Base-by-base conservation (phyloP, 2,329 filamentous ascomycete genomes). In the Botryotinia narcissicola region DNA sequence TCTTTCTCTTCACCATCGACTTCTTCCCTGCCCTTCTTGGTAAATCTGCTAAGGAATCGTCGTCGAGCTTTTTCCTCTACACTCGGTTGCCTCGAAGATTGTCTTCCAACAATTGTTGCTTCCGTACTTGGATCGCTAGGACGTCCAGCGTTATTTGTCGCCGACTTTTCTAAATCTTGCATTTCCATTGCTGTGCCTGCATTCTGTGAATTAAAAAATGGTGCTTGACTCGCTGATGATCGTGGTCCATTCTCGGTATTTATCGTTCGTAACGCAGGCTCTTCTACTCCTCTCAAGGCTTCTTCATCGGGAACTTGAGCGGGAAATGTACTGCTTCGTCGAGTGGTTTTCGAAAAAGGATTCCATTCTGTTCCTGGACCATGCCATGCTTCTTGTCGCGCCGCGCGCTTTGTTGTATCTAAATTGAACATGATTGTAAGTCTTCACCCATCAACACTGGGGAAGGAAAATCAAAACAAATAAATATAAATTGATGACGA, bases 331-430 rank as follows among this genome's bases (percentile, higher is more conserved):
- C 32, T 78, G 44, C 72, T 77, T 10, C 77, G 75, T 44, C 78
- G 71, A 4, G 71, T 74, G 16, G 73, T 78, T 67, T 78, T 79
- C 25, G 75, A 73, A 64, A 78, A 81, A 7, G 80, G 79, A 71
- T 80, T 81, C n/a, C 66, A 78, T 54, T 80, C 77, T 71, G 66
- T 68, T 32, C 66, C 66, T 22, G 66, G 66, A 16, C 77, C 75
- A 70, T 79, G 78, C 79, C 79, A 80, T 44, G 80, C 80, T 68
- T 80, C 79, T 69, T 79, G 78, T 60, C 77, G 76, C 74, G 80
- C 80, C 51, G 76, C 74, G 63, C 78, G 76, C 72, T 78, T 77
- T 32, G 79, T 78, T 16, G 70, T 64, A 67, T 80, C 78, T 80
- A 75, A 25, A 61, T 54, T 29, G 46, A 44, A 32, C 76, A 77